These are phyloP conservation scores for Russula sp. DNA, from an alignment of 768 basidiomycete genomes.

Conservation along the genomic window DNA sequence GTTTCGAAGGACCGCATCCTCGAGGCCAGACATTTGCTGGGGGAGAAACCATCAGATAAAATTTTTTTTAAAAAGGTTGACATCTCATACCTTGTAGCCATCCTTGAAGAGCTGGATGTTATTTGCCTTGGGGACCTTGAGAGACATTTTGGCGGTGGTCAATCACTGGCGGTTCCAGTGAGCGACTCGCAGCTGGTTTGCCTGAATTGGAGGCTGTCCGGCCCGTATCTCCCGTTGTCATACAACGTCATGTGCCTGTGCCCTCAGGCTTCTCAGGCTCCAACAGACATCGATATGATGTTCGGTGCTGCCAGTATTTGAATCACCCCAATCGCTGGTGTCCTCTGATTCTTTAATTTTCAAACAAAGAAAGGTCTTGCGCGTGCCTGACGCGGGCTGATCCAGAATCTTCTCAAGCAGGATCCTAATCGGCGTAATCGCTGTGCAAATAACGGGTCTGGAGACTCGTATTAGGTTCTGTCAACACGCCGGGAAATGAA, in stretches of 20 bases:
- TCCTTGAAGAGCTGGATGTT: constrained; percentile 95
- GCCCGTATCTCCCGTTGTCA: neutral
- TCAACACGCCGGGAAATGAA: neutral
- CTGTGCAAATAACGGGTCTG: neutral
- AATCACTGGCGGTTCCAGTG: neutral
- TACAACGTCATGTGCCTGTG: neutral
- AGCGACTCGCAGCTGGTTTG: neutral
- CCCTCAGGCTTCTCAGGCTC: too few relatives aligned
- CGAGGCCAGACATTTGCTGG: constrained; percentile 80
- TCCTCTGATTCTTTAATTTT: neutral
- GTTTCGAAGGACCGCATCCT: constrained; percentile 96
- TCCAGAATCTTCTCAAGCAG: neutral
- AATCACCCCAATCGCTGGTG: neutral
- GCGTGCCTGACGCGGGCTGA: neutral
- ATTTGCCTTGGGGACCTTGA: constrained; percentile 89
- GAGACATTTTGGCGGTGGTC: constrained; percentile 52
- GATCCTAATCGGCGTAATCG: neutral
- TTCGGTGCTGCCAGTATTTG: too few relatives aligned
- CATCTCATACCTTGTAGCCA: constrained; percentile 74
- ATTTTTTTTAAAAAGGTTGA: neutral
- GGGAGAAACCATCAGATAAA: neutral
- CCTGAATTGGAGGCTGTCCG: neutral
- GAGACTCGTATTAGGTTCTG: constrained; percentile 9
- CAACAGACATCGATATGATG: too few relatives aligned
- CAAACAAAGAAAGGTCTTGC: neutral